Percentiles rank a stretch among this genome's conserved stretches.
phyloP scores from a whole-genome alignment of 805 yeast species.

The Teunomyces barrocoloradensis region DNA sequence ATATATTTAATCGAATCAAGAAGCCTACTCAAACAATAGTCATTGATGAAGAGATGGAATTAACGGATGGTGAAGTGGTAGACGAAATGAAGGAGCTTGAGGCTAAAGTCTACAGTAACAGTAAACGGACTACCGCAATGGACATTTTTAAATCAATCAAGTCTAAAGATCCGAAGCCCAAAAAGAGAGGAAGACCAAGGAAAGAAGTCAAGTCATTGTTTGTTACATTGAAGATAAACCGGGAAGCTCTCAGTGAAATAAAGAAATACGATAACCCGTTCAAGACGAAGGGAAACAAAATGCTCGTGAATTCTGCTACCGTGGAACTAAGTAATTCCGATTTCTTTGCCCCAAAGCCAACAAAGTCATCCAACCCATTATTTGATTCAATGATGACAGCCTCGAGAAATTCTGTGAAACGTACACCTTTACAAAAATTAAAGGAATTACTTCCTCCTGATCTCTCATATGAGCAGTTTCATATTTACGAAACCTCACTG shows the following conservation, averaged over 20 bases:
- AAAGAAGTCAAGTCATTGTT: constrained; percentile 1
- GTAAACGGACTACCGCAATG: constrained; percentile 28
- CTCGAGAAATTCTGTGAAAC: constrained; percentile 20
- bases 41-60: constrained; percentile 2
- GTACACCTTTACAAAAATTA: constrained; percentile 30
- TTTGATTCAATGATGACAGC: constrained; percentile 42
- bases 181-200: neutral
- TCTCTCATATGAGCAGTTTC: constrained; percentile 28
- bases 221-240: constrained; percentile 25
- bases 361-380: constrained; percentile 19
- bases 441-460: constrained; percentile 32
- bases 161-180: neutral
- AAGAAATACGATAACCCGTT: constrained; percentile 28
- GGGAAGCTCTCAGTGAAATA: constrained; percentile 23
- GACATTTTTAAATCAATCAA: constrained; percentile 54
- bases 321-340: neutral
- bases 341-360: constrained; percentile 4
- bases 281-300: constrained; percentile 23
- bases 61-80: constrained; percentile 2
- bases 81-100: constrained; percentile 14
- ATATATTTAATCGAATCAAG: constrained; percentile 15
- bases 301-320: neutral
- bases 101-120: constrained; percentile 16
- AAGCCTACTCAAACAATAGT: constrained; percentile 3
- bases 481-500: constrained; percentile 18